Conservation (phyloP, 1,139 yeast species). For the Magnusiomyces sp. region DNA sequence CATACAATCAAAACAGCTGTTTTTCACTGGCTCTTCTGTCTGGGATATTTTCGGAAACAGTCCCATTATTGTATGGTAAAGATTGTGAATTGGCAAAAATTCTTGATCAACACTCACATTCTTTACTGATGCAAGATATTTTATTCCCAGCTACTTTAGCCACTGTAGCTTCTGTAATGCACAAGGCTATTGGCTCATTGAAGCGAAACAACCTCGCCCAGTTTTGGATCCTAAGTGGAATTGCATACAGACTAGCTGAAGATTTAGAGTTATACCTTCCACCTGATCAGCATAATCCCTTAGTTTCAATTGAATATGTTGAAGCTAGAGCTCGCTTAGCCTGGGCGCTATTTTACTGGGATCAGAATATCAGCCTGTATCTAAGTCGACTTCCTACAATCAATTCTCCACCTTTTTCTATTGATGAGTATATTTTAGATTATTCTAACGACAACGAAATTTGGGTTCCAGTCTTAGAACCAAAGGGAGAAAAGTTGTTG, state of each 20-base stretch:
- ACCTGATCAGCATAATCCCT: constrained; percentile 3
- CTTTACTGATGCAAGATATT: constrained; percentile 12
- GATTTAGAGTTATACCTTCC: constrained; percentile 9
- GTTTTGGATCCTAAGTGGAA: constrained; percentile 12
- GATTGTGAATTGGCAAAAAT: constrained; percentile 8
- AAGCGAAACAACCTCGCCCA: constrained; percentile 6
- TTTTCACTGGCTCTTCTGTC: constrained; percentile 13
- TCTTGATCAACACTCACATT: constrained; percentile 11
- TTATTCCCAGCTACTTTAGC: constrained; percentile 9
- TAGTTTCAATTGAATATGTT: constrained; percentile 8
- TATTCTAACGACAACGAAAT: constrained; percentile 7
- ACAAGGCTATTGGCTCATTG: constrained; percentile 9
- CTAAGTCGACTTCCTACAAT: constrained; percentile 12
- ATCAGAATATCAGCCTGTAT: constrained; percentile 12
- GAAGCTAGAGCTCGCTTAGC: constrained; percentile 12
- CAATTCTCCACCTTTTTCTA: constrained; percentile 7
- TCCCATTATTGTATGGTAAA: constrained; percentile 9
- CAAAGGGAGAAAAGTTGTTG: neutral
- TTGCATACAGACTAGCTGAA: constrained; percentile 12
- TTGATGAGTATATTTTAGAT: constrained; percentile 8
- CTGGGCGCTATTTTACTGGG: constrained; percentile 14
- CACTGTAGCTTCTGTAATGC: constrained; percentile 7
- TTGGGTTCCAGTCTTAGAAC: constrained; percentile 11
- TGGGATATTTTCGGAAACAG: constrained; percentile 8
- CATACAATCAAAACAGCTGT: constrained; percentile 7